A percentile compares a stretch with the other conserved stretches of the same genome.
These are phyloP conservation scores for Carnegiea gigantea DNA, from an alignment of 179 eudicot species.

Conservation along the genomic window DNA sequence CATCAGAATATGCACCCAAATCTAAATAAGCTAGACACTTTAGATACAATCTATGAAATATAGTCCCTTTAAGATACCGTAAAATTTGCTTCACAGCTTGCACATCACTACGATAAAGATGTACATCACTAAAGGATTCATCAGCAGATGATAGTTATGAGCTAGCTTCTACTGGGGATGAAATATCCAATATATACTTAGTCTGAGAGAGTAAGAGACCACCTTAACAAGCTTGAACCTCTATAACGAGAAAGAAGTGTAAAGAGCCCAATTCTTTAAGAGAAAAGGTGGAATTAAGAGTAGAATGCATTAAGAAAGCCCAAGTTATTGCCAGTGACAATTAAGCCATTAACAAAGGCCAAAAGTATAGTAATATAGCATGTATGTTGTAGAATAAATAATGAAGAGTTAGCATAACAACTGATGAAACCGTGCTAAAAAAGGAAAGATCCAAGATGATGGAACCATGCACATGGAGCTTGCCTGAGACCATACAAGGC, in stretches of 20 bases:
- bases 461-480: background rate
- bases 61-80: background rate
- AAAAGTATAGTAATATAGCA: background rate
- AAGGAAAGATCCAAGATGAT: background rate
- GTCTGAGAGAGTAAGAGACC: background rate
- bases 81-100: background rate
- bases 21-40: background rate
- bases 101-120: slow-evolving; percentile 7
- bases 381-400: background rate
- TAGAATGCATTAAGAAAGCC: background rate
- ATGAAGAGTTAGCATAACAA: background rate
- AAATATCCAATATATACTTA: slow-evolving; percentile 1
- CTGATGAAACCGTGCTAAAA: background rate
- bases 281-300: background rate
- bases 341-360: background rate
- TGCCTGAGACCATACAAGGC: slow-evolving; percentile 1
- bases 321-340: background rate
- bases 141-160: background rate
- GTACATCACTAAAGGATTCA: background rate
- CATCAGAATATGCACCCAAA: background rate
- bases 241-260: background rate
- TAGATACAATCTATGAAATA: background rate
- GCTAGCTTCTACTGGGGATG: background rate
- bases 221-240: background rate
- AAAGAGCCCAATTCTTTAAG: background rate